Conservation (phyloP, 352 stramenopile genomes). For the Pythium aphanidermatum region DNA sequence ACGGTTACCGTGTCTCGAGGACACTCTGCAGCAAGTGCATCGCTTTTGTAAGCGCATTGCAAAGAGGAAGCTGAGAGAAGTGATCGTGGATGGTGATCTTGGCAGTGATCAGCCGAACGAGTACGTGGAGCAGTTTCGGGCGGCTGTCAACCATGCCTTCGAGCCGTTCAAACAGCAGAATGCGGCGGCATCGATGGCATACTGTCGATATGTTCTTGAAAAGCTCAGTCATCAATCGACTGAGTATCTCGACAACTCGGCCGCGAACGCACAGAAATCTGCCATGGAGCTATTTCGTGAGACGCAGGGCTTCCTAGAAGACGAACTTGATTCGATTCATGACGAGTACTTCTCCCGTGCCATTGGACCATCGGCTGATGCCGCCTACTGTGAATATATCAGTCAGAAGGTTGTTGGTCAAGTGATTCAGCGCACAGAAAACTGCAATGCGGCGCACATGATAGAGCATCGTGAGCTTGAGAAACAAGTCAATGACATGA, state of each 20-base stretch:
- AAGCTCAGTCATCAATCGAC: conserved; percentile 30
- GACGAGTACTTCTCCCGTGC: conserved; percentile 55
- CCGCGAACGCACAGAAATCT: conserved; percentile 41
- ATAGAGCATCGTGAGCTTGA: conserved; percentile 68
- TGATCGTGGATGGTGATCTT: conserved; percentile 64
- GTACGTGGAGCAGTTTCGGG: conserved; percentile 64
- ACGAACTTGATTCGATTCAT: conserved; percentile 41
- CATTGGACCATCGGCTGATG: conserved; percentile 68
- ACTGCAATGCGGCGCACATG: conserved; percentile 69
- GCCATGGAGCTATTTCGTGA: conserved; percentile 71
- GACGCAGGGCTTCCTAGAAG: conserved; percentile 54
- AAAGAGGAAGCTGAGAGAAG: conserved; percentile 66
- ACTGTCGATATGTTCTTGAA: conserved; percentile 62
- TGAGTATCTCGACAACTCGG: conserved; percentile 30
- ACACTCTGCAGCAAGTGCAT: conserved; percentile 54
- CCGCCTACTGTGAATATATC: conserved; percentile 81
- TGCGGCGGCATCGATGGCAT: conserved; percentile 74
- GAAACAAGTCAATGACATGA: conserved; percentile 76
- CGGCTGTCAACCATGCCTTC: conserved; percentile 32
- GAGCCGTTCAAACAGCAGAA: conserved; percentile 70
- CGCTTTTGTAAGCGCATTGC: conserved; percentile 63
- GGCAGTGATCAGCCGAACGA: conserved; percentile 48
- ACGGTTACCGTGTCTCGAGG: conserved; percentile 56
- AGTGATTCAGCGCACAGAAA: conserved; percentile 74
- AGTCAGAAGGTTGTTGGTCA: conserved; percentile 64